Evolutionary conservation across 257 asterid species (phyloP).

Genomic region (Henckelia pumila): DNA sequence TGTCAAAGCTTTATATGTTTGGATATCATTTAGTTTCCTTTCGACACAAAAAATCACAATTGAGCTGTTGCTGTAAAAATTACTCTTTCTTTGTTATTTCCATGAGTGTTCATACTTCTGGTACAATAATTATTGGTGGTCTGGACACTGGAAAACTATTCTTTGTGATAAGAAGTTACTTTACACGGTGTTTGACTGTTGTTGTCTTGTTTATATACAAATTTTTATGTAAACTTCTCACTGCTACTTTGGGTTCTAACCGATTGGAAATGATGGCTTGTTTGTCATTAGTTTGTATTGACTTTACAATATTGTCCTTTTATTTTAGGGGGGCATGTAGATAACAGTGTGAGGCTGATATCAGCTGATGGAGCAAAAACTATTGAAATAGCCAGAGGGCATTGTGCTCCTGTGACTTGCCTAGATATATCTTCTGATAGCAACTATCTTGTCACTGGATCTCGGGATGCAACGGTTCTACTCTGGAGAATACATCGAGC

Average conservation of each 20-base stretch:
- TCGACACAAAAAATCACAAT: slow-evolving; percentile 2
- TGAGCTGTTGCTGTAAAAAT: not conserved
- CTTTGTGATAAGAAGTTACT: not conserved
- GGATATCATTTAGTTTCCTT: not conserved
- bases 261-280: slow-evolving; percentile 6
- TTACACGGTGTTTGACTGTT: not conserved
- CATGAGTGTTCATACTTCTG: not conserved
- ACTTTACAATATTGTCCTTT: slow-evolving; percentile 22
- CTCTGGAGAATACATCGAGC: slow-evolving; percentile 82
- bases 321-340: slow-evolving; percentile 86
- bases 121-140: not conserved
- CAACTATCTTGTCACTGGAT: slow-evolving; percentile 87
- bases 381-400: slow-evolving; percentile 90
- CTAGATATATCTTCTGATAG: slow-evolving; percentile 76
- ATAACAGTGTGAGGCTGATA: slow-evolving; percentile 80
- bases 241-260: slow-evolving; percentile 14
- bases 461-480: slow-evolving; percentile 79
- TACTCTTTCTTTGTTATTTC: not conserved
- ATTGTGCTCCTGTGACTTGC: slow-evolving; percentile 95
- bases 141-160: not conserved
- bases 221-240: slow-evolving; percentile 11
- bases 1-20: too few relatives aligned
- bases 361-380: slow-evolving; percentile 96
- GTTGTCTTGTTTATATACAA: not conserved
- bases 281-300: slow-evolving; percentile 19